Evolutionary conservation across 1,284 basidiomycete species (phyloP), one percentile per base, ranked within the genome.

Genomic region (Coniferiporia weirii): DNA sequence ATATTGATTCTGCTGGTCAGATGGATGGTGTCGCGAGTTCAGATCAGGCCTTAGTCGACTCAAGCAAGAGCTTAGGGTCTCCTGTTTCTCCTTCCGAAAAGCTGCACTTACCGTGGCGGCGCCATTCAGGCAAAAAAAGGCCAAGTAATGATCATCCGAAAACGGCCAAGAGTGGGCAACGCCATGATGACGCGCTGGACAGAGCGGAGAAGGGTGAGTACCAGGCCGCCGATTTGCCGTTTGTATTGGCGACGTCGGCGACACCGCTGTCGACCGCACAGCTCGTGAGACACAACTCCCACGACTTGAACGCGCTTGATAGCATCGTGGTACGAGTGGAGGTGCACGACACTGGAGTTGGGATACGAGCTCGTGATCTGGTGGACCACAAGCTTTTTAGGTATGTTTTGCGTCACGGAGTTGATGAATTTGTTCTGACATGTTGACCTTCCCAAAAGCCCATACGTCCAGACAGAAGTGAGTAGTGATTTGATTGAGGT

Each of bases 321-420:
- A 73, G 76, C 67, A 85, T 89, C 60, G 81, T 93, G 35, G 86
- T 93, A 10, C 77, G 91, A 58, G 87, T 94, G 48, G 91, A 93
- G 70, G 81, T 94, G 4, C 79, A 79, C 12, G 91, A 93, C 70
- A 93, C 91, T 0, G 92, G 93, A 27, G 83, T 77, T 62, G 93
- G 90, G 1, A 88, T 95, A 64, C 78, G 79, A 59, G 75, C 78
- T 51, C 75, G 77, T 64, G 93, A 95, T 70, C 84, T 95, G 71
- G 76, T 81, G 0, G 82, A 88, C 64, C 82, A 81, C 64, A 85
- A 87, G 66, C 72, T 91, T 20, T 91, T 91, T 67, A 74, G 85
- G 75, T 52, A 22, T 56, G 27, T 17, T 34, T 32, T 22, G 55
- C 56, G 13, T 32, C 34, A 38, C 56, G 49, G 34, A 22, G 49